A percentile compares a stretch with the other conserved stretches of the same genome.
Conservation (phyloP, 75 land plant genomes). For the Sequoiadendron giganteum region DNA sequence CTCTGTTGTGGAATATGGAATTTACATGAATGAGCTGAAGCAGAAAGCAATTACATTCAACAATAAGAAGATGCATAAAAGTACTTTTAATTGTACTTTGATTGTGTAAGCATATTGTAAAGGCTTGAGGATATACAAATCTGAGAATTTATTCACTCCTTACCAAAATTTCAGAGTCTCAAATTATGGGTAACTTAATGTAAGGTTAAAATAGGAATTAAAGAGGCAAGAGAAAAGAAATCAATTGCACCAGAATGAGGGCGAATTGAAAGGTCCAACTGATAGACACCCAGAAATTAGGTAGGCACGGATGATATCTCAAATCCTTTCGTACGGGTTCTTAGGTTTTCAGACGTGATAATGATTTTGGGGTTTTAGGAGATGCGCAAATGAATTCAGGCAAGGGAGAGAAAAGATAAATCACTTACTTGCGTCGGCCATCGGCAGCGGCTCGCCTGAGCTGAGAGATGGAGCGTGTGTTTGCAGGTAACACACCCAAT, state of each 20-base stretch:
- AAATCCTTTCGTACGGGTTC: too few relatives aligned
- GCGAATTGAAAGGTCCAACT: not conserved
- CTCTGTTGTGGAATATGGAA: not conserved
- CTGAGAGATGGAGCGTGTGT: slow-evolving; percentile 49
- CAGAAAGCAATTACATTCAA: not conserved
- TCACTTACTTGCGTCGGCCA: slow-evolving; percentile 62
- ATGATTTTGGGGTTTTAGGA: not conserved
- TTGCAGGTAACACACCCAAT: slow-evolving; percentile 58
- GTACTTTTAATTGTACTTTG: not conserved
- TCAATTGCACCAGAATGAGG: not conserved
- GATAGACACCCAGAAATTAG: not conserved
- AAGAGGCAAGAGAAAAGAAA: not conserved
- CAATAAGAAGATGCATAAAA: not conserved
- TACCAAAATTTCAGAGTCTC: not conserved
- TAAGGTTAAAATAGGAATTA: not conserved
- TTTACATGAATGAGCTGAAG: not conserved
- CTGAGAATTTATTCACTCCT: not conserved
- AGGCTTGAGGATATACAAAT: not conserved
- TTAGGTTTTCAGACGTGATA: not conserved
- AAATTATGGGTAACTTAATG: not conserved
- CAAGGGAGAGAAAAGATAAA: not conserved
- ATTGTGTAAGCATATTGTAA: not conserved
- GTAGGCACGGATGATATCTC: too few relatives aligned
- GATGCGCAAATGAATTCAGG: not conserved
- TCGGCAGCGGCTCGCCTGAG: slow-evolving; percentile 71